Evolutionary conservation across 208 protist species (phyloP), one percentile per base, ranked within the genome.

Genomic region (Leishmania tropica): DNA sequence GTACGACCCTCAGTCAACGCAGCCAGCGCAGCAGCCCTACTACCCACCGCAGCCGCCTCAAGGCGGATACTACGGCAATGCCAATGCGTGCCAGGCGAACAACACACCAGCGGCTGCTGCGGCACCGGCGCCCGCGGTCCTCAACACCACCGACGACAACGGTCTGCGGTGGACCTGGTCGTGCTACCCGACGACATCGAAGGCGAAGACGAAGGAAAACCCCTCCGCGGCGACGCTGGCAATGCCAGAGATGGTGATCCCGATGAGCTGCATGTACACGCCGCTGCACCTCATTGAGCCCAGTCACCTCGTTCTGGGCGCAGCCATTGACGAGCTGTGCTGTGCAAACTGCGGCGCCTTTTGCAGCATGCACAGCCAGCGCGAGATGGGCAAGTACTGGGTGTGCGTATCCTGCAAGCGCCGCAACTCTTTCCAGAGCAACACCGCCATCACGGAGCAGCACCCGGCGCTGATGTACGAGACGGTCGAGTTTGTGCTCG

Each of bases 81-180:
- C 37, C 40, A 54, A 65, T 35, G 76, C 19, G n/a, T 28, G n/a
- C 35, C 19, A 54, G 45, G 11, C 7, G 10, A 42, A 40, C 48
- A 54, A 17, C 4, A 40, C 37, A 60, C 60, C 79, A 3, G 75
- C 42, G 10, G 65, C 45, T 28, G n/a, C 74, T 53, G 53, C 35
- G 54, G 31, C 56, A 28, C 80, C 77, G 0, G 81, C 83, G 37
- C 88, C 86, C 35, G 42, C 92, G 13, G 88, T 89, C n/a, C 21
- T 67, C 42, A 89, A 94, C 64, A 71, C 82, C 0, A 90, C 81
- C 0, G 92, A 96, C 80, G 84, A 83, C 19, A 94, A 96, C 78
- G 95, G 95, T 0, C 86, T 97, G 58, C 92, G 94, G 31, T 98
- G 95, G 95, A 96, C 94, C 10, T 98, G 95, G 95, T 92, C 92